phyloP scores from a whole-genome alignment of 2,329 filamentous ascomycete species.

The Aureobasidium melanogenum region DNA sequence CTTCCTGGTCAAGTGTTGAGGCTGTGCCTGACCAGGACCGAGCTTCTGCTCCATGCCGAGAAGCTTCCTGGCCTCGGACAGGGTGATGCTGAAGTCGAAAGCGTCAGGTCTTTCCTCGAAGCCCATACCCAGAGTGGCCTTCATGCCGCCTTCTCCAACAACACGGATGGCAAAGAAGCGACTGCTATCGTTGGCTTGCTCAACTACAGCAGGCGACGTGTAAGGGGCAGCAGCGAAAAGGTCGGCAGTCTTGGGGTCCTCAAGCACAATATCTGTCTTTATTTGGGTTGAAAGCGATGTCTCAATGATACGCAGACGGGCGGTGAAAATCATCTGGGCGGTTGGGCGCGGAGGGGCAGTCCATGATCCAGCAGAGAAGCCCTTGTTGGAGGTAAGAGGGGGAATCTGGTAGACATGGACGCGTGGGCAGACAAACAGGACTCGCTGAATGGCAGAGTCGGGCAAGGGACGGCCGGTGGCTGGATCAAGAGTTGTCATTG shows the following conservation, averaged over 20 bases:
- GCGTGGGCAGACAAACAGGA: constrained; percentile 65
- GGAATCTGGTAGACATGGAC: constrained; percentile 87
- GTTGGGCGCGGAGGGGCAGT: constrained; percentile 56
- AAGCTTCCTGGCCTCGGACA: constrained; percentile 69
- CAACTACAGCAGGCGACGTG: constrained; percentile 54
- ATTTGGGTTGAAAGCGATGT: constrained; percentile 31
- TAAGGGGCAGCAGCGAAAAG: constrained; percentile 83
- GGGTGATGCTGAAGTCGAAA: constrained; percentile 72
- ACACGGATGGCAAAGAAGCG: constrained; percentile 81
- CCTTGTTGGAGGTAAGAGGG: constrained; percentile 66
- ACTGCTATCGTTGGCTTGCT: constrained; percentile 68
- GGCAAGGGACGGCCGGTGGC: constrained; percentile 60
- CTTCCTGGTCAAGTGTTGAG: constrained; percentile 17
- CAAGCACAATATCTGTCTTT: constrained; percentile 67
- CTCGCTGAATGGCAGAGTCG: constrained; percentile 70
- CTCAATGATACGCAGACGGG: constrained; percentile 53
- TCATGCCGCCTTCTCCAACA: constrained; percentile 63
- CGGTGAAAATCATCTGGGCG: constrained; percentile 73
- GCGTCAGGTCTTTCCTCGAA: constrained; percentile 82
- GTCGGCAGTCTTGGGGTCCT: constrained; percentile 62
- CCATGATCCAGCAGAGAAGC: constrained; percentile 71
- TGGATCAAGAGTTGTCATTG: constrained; percentile 60
- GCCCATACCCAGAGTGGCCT: constrained; percentile 73
- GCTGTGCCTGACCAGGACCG: constrained; percentile 18
- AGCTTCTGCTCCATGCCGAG: constrained; percentile 48